Percentiles rank a stretch among this genome's conserved stretches.
Evolutionary conservation across 2,329 filamentous ascomycete species (phyloP).

Genomic region (Fusarium xylarioides): DNA sequence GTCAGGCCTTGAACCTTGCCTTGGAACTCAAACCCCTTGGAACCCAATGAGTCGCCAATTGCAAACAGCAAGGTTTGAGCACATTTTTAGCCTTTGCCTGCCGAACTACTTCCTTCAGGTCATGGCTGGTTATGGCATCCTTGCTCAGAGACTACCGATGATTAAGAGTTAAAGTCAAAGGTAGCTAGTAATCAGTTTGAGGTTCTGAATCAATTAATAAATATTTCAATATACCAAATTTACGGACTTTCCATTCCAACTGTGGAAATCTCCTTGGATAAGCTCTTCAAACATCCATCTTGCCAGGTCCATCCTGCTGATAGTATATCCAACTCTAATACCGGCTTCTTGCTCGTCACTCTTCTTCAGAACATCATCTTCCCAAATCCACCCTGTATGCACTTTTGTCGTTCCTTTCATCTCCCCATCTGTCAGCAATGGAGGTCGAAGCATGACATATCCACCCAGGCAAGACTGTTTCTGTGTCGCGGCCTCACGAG

Average conservation of each 20-base stretch:
- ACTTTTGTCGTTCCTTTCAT: neutral
- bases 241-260: neutral
- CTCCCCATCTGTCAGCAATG: neutral
- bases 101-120: neutral
- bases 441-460: neutral
- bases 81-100: neutral
- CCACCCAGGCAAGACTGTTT: neutral
- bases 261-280: neutral
- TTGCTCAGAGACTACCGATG: neutral
- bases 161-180: neutral
- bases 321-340: neutral
- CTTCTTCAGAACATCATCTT: neutral
- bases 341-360: neutral
- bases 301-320: neutral
- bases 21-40: neutral
- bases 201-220: too few relatives aligned
- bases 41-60: neutral
- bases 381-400: neutral
- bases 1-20: neutral
- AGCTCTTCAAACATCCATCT: neutral
- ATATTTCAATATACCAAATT: neutral
- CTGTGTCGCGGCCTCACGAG: neutral
- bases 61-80: neutral
- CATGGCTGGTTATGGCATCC: neutral
- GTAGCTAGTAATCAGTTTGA: neutral